Conservation (phyloP, 2,329 filamentous ascomycete species). For the Hymenoscyphus repandus region DNA sequence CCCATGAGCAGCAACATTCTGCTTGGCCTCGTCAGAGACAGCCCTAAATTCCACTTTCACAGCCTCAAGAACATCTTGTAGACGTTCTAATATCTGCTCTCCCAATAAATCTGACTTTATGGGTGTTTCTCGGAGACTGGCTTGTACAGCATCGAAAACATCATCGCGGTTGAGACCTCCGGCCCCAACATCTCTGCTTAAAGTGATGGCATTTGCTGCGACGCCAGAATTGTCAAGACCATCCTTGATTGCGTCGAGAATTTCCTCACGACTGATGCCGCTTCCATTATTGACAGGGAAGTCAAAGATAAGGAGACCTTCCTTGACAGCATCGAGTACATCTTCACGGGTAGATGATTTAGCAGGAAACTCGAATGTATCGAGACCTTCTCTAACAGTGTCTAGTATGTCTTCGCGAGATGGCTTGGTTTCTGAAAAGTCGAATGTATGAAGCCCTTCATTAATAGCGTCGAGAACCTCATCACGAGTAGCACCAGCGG, state of each 20-base stretch:
- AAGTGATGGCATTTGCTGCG: constrained; percentile 34
- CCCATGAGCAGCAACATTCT: constrained; percentile 73
- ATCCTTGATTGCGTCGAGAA: constrained; percentile 74
- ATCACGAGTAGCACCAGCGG: constrained; percentile 38
- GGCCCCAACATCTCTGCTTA: constrained; percentile 49
- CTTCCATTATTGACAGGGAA: constrained; percentile 41
- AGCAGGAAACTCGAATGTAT: constrained; percentile 36
- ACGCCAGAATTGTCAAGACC: constrained; percentile 79
- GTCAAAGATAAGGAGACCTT: constrained; percentile 47
- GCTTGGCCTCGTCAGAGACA: constrained; percentile 61
- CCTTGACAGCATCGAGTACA: constrained; percentile 62
- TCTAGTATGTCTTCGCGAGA: constrained; percentile 17
- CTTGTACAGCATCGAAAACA: constrained; percentile 52
- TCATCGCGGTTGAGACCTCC: constrained; percentile 45
- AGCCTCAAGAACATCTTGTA: constrained; percentile 60
- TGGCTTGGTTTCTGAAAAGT: constrained; percentile 42
- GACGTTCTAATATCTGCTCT: constrained; percentile 47
- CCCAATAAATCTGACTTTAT: constrained; percentile 37
- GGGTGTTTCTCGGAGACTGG: constrained; percentile 47
- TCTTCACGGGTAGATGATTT: constrained; percentile 66
- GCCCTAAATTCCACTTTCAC: constrained; percentile 55
- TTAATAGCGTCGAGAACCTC: constrained; percentile 46
- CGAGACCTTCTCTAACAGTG: constrained; percentile 42
- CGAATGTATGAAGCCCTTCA: constrained; percentile 47
- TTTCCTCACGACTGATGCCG: constrained; percentile 67